Conservation (phyloP, 805 yeast species). For the Candida nitratophila region DNA sequence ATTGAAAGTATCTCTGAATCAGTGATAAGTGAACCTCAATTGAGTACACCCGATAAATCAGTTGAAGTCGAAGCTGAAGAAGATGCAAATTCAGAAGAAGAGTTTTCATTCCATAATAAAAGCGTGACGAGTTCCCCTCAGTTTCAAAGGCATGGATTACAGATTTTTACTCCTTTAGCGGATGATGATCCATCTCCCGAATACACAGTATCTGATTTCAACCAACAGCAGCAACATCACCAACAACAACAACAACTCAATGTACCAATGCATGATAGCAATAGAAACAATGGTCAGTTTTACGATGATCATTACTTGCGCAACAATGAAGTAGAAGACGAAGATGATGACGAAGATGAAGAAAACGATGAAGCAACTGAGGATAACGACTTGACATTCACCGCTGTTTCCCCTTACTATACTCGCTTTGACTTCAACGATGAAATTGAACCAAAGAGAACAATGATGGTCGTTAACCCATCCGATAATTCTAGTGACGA, state of each 20-base stretch:
- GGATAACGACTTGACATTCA: slow-evolving; percentile 24
- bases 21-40: too few relatives aligned
- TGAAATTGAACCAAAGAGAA: slow-evolving; percentile 7
- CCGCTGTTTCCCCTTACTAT: slow-evolving; percentile 27
- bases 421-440: slow-evolving; percentile 17
- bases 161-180: not conserved
- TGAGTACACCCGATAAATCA: too few relatives aligned
- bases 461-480: slow-evolving; percentile 17
- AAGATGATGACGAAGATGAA: not conserved
- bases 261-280: too few relatives aligned
- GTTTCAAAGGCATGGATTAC: slow-evolving; percentile 3
- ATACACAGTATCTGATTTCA: too few relatives aligned
- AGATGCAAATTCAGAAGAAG: not conserved
- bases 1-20: not conserved
- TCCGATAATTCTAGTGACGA: not conserved
- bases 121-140: not conserved
- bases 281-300: too few relatives aligned
- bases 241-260: too few relatives aligned
- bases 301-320: too few relatives aligned
- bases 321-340: not conserved
- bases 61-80: not conserved
- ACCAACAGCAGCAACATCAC: too few relatives aligned
- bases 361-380: slow-evolving; percentile 9
- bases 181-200: too few relatives aligned
- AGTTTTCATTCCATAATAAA: not conserved